Evolutionary conservation across 805 yeast genomes (phyloP).

Genomic region (Barnettozyma salicaria): DNA sequence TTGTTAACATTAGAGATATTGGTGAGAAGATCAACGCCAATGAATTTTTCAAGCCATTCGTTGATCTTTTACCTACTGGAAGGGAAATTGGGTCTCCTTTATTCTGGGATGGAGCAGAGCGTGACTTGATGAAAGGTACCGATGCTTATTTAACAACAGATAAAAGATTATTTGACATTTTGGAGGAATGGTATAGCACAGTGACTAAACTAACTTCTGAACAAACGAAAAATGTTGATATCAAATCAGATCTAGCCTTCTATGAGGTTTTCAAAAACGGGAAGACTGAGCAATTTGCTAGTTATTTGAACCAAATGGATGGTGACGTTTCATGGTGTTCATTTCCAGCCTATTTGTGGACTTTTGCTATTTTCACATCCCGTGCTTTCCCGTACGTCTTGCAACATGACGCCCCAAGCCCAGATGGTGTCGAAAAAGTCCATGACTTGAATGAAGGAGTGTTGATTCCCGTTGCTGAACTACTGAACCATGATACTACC

Average conservation of each 20-base stretch:
- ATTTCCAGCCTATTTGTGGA: conserved; percentile 71
- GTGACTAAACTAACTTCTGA: conserved; percentile 22
- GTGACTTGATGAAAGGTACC: conserved; percentile 53
- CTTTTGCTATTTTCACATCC: conserved; percentile 60
- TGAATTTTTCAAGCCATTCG: conserved; percentile 36
- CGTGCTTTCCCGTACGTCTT: conserved; percentile 76
- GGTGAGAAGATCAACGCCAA: conserved; percentile 8
- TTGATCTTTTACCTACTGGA: conserved; percentile 42
- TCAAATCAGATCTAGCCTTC: conserved; percentile 25
- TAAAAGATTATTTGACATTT: conserved; percentile 37
- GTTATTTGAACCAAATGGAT: conserved; percentile 20
- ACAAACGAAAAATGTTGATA: conserved; percentile 10
- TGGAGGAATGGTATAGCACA: conserved; percentile 53
- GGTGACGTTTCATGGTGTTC: conserved; percentile 47
- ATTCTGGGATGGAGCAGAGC: conserved; percentile 54
- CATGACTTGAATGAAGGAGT: conserved; percentile 52
- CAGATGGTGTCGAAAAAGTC: conserved; percentile 14
- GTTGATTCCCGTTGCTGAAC: conserved; percentile 71
- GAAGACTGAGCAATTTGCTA: conserved; percentile 22
- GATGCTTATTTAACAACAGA: conserved; percentile 56
- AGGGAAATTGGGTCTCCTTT: conserved; percentile 52
- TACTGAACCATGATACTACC: conserved; percentile 64
- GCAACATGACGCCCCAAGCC: conserved; percentile 19
- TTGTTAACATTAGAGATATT: conserved; percentile 1
- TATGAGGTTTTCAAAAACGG: conserved; percentile 23